Base-by-base conservation (phyloP, 768 basidiomycete genomes). In the Zangia roseola region DNA sequence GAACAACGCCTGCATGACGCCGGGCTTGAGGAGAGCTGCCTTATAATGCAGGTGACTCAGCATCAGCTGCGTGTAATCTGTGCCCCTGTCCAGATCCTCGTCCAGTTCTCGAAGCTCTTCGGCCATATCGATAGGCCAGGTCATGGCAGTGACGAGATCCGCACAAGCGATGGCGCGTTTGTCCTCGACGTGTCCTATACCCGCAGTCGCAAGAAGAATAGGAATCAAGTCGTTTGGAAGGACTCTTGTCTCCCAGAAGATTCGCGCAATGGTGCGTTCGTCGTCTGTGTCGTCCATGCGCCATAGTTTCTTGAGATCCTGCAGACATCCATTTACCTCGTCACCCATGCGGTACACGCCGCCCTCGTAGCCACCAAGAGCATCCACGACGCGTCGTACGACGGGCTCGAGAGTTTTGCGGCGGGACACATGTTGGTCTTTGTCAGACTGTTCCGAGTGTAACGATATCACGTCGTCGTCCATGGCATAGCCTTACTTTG, bases 91-190 rank as follows among this genome's bases (percentile, higher is more conserved):
- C 17, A 82, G 57, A 33, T 86, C 89, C 37, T 93, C 89, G 58
- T 82, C 79, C 45, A 97, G 81, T 62, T 98, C 97, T 59, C 88
- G 89, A 54, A 99, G 75, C 69, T 98, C 97, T 60, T 91, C 89
- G 1, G 92, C 89, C 54, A 98, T 75, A 68, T 98, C 91, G 45
- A 99, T 95, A 1, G 97, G 97, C 97, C 97, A 99, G 2, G 95
- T 98, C 90, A 99, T 91, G 0, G 94, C 94, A 0, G 92, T 90
- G 64, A 98, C 85, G 20, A 99, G 74, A 64, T 98, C 97, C 8
- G 84, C 86, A 54, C 86, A 88, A 1, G 85, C 81, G 23, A 95
- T 79, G 0, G 91, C 91, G 40, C 89, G 76, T 58, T 86, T 88
- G 68, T 93, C 89, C 55, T 91, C 89, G 26, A 88, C 83, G 19